These are phyloP conservation scores for Coemansia sp. DNA, from an alignment of 192 early-diverging fungal genomes.

Conservation along the genomic window DNA sequence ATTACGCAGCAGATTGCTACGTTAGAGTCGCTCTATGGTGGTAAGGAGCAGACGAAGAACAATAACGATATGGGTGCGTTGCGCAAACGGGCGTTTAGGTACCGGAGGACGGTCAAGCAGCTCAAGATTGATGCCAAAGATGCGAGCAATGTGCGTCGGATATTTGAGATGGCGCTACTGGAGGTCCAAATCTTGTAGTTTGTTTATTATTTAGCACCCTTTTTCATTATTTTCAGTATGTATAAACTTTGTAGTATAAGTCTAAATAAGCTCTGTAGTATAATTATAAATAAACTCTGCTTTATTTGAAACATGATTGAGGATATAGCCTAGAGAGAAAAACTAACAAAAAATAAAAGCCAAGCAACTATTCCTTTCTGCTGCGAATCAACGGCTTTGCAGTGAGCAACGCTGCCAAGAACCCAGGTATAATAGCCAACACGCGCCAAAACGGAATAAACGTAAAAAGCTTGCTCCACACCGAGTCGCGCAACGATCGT, in stretches of 20 bases:
- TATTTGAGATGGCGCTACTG: constrained; percentile 41
- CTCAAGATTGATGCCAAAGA: constrained; percentile 26
- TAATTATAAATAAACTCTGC: too few relatives aligned
- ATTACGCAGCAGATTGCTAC: constrained; percentile 20
- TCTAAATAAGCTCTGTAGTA: not conserved
- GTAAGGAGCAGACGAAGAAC: not conserved
- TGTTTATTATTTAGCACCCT: not conserved
- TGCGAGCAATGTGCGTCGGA: constrained; percentile 27
- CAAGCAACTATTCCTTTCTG: not conserved
- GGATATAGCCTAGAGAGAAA: not conserved
- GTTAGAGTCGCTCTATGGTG: constrained; percentile 10
- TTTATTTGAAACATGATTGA: not conserved
- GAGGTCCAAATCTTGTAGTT: constrained; percentile 35
- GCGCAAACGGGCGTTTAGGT: constrained; percentile 14
- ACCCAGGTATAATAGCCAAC: constrained; percentile 26
- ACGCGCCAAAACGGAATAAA: constrained; percentile 46
- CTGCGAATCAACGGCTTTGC: constrained; percentile 24
- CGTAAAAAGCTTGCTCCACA: constrained; percentile 27
- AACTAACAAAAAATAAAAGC: not conserved
- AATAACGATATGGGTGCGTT: constrained; percentile 7
- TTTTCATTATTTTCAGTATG: not conserved
- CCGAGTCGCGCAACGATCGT: constrained; percentile 18
- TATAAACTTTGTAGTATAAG: not conserved
- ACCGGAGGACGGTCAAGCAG: constrained; percentile 10
- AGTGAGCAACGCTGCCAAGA: constrained; percentile 24